phyloP scores from a whole-genome alignment of 768 basidiomycete genomes.

The Kwoniella shandongensis region DNA sequence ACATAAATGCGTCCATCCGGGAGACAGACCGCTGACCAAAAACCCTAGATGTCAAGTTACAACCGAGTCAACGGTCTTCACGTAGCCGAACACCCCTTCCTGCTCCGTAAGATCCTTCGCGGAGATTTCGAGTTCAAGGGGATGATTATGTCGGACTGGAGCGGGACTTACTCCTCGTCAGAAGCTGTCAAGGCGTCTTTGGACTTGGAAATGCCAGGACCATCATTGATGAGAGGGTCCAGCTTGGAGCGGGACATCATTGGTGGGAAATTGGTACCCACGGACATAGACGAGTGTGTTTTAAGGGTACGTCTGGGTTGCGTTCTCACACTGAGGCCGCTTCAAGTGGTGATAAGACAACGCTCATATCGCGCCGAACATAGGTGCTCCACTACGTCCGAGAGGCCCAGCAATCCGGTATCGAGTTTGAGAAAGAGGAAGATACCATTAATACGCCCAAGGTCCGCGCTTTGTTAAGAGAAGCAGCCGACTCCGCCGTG shows the following conservation, averaged over 20 bases:
- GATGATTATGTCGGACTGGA: conserved; percentile 83
- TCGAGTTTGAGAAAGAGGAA: conserved; percentile 57
- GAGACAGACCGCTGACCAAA: no score
- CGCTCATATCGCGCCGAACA: background rate
- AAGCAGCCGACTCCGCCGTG: conserved; percentile 62
- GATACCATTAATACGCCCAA: conserved; percentile 15
- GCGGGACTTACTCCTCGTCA: conserved; percentile 67
- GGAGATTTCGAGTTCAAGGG: conserved; percentile 72
- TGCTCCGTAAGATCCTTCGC: conserved; percentile 67
- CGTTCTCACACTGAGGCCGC: background rate
- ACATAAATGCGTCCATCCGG: background rate
- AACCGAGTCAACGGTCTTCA: conserved; percentile 67
- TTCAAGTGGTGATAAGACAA: no score
- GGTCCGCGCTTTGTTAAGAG: conserved; percentile 55
- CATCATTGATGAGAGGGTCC: conserved; percentile 30
- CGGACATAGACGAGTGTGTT: conserved; percentile 68
- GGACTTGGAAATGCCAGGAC: conserved; percentile 63
- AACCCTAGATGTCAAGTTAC: conserved; percentile 57
- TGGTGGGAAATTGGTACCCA: conserved; percentile 66
- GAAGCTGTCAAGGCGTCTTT: conserved; percentile 68
- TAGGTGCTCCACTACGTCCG: conserved; percentile 60
- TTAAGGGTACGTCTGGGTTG: conserved; percentile 56
- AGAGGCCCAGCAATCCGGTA: conserved; percentile 59
- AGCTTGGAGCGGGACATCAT: conserved; percentile 54
- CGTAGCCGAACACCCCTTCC: conserved; percentile 64